phyloP scores from a whole-genome alignment of 2,329 filamentous ascomycete genomes.

The Nothopassalora personata region DNA sequence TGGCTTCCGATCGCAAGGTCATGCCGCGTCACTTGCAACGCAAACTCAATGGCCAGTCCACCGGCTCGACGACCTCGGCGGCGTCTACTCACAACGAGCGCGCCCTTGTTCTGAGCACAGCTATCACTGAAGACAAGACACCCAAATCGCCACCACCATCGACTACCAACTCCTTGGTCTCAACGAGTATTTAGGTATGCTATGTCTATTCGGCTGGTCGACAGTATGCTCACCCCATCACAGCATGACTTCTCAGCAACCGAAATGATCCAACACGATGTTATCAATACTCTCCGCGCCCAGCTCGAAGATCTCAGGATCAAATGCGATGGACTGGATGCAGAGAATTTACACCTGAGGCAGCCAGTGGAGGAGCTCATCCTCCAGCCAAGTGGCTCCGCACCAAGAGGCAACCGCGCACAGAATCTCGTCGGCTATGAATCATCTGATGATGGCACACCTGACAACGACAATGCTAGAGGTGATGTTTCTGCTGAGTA shows the following conservation, averaged over 20 bases:
- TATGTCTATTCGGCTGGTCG: neutral
- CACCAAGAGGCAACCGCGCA: neutral
- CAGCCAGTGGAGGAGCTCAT: neutral
- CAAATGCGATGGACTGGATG: constrained; percentile 1
- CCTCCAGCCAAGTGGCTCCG: neutral
- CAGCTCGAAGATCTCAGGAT: neutral
- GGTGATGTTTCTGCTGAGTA: neutral
- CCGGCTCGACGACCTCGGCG: neutral
- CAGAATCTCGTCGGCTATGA: neutral
- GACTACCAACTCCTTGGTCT: neutral
- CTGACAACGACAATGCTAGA: neutral
- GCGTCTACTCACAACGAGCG: neutral
- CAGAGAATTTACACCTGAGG: neutral
- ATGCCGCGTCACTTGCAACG: neutral
- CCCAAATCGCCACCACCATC: neutral
- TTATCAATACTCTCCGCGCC: neutral
- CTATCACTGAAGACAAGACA: neutral
- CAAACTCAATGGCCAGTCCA: neutral
- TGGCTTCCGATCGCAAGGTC: neutral
- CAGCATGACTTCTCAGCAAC: neutral
- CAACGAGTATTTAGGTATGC: neutral
- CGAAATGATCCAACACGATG: constrained; percentile 3
- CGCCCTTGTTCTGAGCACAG: neutral
- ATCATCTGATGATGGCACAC: neutral
- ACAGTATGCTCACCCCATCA: neutral